Evolutionary conservation across 345 rosid species (phyloP), one percentile per base, ranked within the genome.

Genomic region (Gossypium australe): DNA sequence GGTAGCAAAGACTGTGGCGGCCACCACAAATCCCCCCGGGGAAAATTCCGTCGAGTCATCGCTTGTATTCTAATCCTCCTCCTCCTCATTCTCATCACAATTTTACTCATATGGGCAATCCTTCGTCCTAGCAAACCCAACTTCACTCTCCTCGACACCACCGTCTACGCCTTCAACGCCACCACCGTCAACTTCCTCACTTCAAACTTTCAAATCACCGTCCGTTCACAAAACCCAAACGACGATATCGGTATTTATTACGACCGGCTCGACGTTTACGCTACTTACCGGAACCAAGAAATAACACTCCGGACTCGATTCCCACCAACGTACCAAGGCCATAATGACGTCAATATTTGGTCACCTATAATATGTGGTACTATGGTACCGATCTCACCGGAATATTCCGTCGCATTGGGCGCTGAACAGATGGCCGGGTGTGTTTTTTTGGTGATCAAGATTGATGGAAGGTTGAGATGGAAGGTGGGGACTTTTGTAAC

Each of bases 401-500:
- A 85, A 84, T 88, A 88, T 84, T 73, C 87, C 27, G 1, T 76
- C 2, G 70, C 86, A 0, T 79, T 95, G 38, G 9, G 16, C 10
- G 82, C 87, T 7, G 99, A 93, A 69, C 88, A 91, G 83, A 13
- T 63, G 5, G 0, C 52, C 16, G 99, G 98, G 7, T 16, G 62
- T 10, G 81, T 93, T 7, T 3, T 9, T 49, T 24, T 95, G 65
- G 27, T 72, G 66, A 87, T 95, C 84, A 89, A 85, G 81, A 80
- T 90, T 8, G 97, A 93, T 63, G 99, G 99, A 20, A 89, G 90
- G 64, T 90, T 95, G 58, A 80, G 94, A 72, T 95, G 89, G 87
- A 95, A 93, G 80, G 88, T 91, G 9, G 91, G 98, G 9, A 71
- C 90, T 16, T 82, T 86, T 68, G 77, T 79, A 27, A 76, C 97